These are phyloP conservation scores for Elongisporangium undulatum DNA, from an alignment of 352 stramenopile species.

Conservation along the genomic window DNA sequence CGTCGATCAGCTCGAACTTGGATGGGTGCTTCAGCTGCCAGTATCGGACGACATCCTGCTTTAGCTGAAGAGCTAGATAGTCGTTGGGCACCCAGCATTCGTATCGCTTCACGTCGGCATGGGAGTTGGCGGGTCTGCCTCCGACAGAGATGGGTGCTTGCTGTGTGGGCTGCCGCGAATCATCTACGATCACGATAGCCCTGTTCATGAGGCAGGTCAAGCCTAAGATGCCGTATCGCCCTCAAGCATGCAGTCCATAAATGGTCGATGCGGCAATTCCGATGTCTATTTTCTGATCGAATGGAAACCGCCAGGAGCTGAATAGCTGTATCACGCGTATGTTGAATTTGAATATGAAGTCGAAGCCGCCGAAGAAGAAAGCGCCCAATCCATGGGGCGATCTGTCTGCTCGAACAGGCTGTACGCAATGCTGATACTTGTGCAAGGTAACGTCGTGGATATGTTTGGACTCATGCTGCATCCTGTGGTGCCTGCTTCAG, in stretches of 20 bases:
- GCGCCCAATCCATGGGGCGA: slow-evolving; percentile 22
- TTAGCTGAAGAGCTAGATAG: slow-evolving; percentile 39
- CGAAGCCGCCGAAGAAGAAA: slow-evolving; percentile 22
- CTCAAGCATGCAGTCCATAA: not conserved
- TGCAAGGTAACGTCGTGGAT: not conserved
- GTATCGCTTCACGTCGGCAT: slow-evolving; percentile 6
- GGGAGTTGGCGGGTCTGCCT: not conserved
- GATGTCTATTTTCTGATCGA: not conserved
- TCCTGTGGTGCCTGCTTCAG: slow-evolving; percentile 11
- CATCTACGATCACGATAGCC: slow-evolving; percentile 19
- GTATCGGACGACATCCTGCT: slow-evolving; percentile 36
- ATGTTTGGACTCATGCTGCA: too few relatives aligned
- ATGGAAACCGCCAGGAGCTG: not conserved
- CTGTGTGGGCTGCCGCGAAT: not conserved
- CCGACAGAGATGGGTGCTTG: not conserved
- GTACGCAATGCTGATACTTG: slow-evolving; percentile 11
- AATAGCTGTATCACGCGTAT: not conserved
- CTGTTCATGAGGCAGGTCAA: slow-evolving; percentile 24
- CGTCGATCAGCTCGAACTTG: slow-evolving; percentile 41
- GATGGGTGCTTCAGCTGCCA: slow-evolving; percentile 30
- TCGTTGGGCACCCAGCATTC: slow-evolving; percentile 44
- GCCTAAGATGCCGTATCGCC: not conserved
- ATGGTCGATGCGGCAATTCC: not conserved
- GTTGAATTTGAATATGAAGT: slow-evolving; percentile 11
- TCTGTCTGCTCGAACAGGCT: slow-evolving; percentile 26